Evolutionary conservation across 352 stramenopile species (phyloP).

Genomic region (Phytopythium ostracodes): DNA sequence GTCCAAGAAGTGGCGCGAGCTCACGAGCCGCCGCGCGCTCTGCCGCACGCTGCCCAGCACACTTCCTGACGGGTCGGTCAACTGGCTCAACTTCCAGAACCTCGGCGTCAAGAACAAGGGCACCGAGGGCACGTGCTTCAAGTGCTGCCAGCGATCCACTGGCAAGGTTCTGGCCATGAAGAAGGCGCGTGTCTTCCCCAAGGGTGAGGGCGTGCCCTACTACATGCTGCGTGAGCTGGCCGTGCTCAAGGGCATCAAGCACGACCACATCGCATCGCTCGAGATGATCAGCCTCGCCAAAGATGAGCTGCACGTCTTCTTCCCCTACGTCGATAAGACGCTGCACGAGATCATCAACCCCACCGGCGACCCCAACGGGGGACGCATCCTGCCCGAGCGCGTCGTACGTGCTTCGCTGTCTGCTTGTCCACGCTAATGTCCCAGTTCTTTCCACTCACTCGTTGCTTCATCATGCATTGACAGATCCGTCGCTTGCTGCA

Average conservation of each 20-base stretch:
- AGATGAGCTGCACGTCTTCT: conserved; percentile 89
- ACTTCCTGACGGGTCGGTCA: conserved; percentile 69
- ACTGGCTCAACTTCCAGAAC: conserved; percentile 88
- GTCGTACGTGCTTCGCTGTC: conserved; percentile 37
- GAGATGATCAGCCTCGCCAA: conserved; percentile 85
- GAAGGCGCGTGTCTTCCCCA: conserved; percentile 83
- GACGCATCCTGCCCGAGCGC: conserved; percentile 63
- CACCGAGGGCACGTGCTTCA: conserved; percentile 86
- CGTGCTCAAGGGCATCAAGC: conserved; percentile 83
- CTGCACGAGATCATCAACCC: conserved; percentile 91
- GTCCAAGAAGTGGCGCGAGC: conserved; percentile 74
- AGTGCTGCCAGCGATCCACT: conserved; percentile 79
- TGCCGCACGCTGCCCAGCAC: conserved; percentile 67
- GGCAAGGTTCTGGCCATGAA: conserved; percentile 89
- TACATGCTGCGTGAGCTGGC: conserved; percentile 91
- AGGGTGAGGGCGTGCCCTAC: conserved; percentile 90
- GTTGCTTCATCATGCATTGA: conserved; percentile 3
- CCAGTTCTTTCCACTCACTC: conserved; percentile 4
- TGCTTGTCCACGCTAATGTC: too few relatives aligned
- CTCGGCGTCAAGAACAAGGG: conserved; percentile 89
- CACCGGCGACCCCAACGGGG: conserved; percentile 75
- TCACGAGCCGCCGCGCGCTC: conserved; percentile 66
- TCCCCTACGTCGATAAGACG: conserved; percentile 89
- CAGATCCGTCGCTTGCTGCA: conserved; percentile 80
- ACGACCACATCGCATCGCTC: conserved; percentile 86